These are phyloP conservation scores for Ogataea nonfermentans DNA, from an alignment of 805 yeast genomes.

Conservation along the genomic window DNA sequence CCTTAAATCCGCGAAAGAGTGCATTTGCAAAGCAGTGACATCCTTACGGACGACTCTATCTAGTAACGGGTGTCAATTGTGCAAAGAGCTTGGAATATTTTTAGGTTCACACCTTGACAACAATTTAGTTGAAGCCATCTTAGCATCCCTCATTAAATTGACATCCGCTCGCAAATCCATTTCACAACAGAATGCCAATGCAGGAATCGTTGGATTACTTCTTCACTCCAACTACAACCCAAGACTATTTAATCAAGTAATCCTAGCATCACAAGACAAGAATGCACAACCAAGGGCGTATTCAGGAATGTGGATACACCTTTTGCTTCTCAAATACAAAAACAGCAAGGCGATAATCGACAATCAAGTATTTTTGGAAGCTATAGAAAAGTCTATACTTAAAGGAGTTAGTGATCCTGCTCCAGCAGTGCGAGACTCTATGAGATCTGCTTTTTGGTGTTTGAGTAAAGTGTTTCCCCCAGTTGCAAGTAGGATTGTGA, in stretches of 20 bases:
- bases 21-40: constrained; percentile 59
- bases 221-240: constrained; percentile 52
- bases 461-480: constrained; percentile 53
- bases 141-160: constrained; percentile 49
- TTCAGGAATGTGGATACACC: constrained; percentile 67
- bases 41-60: constrained; percentile 86
- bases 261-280: constrained; percentile 60
- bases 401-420: constrained; percentile 77
- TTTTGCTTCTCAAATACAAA: constrained; percentile 53
- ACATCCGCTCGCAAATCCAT: constrained; percentile 63
- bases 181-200: constrained; percentile 56
- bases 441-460: constrained; percentile 74
- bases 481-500: constrained; percentile 41
- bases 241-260: constrained; percentile 50
- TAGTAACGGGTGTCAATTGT: constrained; percentile 67
- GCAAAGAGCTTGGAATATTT: constrained; percentile 60
- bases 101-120: constrained; percentile 43
- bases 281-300: constrained; percentile 68
- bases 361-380: constrained; percentile 37
- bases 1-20: constrained; percentile 47
- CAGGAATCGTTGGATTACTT: constrained; percentile 54
- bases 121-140: constrained; percentile 45
- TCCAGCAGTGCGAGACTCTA: constrained; percentile 72
- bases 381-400: constrained; percentile 47
- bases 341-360: constrained; percentile 32